These are phyloP conservation scores for Glomus cerebriforme DNA, from an alignment of 192 early-diverging fungal species.

Conservation along the genomic window DNA sequence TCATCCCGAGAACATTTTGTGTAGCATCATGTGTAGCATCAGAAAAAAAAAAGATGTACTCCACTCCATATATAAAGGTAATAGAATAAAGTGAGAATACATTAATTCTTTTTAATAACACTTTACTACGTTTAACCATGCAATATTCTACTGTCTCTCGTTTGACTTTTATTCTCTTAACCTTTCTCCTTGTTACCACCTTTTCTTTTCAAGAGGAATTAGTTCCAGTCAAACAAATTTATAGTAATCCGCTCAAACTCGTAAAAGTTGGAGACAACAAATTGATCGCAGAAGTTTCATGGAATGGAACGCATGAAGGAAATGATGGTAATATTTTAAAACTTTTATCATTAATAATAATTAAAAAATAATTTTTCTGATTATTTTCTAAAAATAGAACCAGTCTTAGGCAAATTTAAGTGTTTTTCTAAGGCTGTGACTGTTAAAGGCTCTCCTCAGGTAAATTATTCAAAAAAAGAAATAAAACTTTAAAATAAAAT, in stretches of 20 bases:
- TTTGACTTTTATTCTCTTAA: background rate
- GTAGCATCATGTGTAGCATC: too few species aligned
- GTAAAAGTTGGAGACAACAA: background rate
- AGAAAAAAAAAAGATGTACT: too few species aligned
- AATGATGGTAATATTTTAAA: background rate
- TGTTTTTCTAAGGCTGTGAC: constrained; percentile 6
- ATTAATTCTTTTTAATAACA: too few species aligned
- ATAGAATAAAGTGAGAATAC: too few species aligned
- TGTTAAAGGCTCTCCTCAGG: background rate
- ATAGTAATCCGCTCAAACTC: background rate
- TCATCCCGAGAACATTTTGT: too few species aligned
- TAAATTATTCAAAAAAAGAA: constrained; percentile 5
- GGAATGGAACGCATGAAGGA: background rate
- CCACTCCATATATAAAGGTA: too few species aligned
- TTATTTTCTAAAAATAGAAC: background rate
- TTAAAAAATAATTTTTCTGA: background rate
- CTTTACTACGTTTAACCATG: too few species aligned
- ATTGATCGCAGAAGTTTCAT: background rate
- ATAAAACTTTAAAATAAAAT: background rate
- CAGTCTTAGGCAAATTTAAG: background rate
- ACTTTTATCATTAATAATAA: background rate
- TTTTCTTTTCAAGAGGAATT: background rate
- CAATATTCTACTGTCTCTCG: too few species aligned
- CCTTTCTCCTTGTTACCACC: background rate
- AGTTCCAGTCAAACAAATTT: background rate